Base-by-base conservation (phyloP, 768 basidiomycete genomes). In the Nidula microcarpa region DNA sequence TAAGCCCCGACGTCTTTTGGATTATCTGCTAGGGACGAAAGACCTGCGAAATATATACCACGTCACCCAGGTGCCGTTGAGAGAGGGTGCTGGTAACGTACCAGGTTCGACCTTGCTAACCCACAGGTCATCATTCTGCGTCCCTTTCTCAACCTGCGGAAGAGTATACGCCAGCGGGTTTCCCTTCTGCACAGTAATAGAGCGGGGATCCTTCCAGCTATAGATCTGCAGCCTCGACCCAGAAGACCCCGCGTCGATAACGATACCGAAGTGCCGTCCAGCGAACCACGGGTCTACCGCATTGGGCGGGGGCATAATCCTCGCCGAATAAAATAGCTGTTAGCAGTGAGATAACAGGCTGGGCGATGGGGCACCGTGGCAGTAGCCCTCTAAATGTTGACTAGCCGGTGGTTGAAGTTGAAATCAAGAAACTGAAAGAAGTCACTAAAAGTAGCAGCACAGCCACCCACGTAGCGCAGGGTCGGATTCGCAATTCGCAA, bases 181-280 rank as follows among this genome's bases (percentile, higher is more conserved):
- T 53, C 82, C 76, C 52, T 81, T 75, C 14, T 79, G 74, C 43
- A 85, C 74, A 2, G 58, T 59, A 14, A 76, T 62, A 6, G 76
- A 67, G 53, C 82, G 77, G 17, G 95, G 88, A 67, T 98, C 88
- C 57, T 81, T 81, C 97, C 96, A 99, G 67, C 91, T 94, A 74
- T 99, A 98, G 60, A 98, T 93, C 68, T 98, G 95, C 35, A 98
- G 75, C 51, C 97, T 77, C 4, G 96, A 98, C 32, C 97, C 97
- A 18, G 94, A 98, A 67, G 94, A 97, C 55, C 97, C 97, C 65
- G 97, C 97, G 76, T 99, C 97, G 69, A 99, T 92, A 57, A 98
- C 94, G 55, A 98, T 81, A 55, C 92, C 94, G 70, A 93, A 96
- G 61, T 87, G 85, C 59, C 93, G 85, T 52, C 84, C 84, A 55